Percentiles rank a stretch among this genome's conserved stretches.
Evolutionary conservation across 805 yeast genomes (phyloP).

Genomic region (Lipomyces starkeyi): DNA sequence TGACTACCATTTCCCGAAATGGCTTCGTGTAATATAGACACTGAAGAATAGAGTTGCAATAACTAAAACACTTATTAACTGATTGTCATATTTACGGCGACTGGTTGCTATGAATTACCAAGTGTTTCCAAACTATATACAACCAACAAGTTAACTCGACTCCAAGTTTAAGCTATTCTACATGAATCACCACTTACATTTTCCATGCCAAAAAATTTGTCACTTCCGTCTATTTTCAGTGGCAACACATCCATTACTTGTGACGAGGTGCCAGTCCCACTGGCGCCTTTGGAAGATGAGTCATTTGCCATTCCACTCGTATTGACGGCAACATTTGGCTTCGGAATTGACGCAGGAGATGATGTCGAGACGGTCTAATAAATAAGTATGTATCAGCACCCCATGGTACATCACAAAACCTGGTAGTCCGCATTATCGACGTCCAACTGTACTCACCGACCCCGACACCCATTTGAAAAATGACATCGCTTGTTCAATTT

Average conservation of each 20-base stretch:
- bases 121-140: constrained; percentile 67
- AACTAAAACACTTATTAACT: constrained; percentile 47
- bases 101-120: constrained; percentile 53
- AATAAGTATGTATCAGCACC: not conserved
- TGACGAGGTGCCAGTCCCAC: not conserved
- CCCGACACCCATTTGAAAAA: constrained; percentile 7
- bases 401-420: not conserved
- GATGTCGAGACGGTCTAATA: not conserved
- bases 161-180: not conserved
- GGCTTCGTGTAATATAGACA: constrained; percentile 76
- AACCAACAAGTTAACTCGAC: not conserved
- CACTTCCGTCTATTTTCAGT: constrained; percentile 29
- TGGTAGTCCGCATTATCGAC: not conserved
- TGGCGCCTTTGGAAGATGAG: not conserved
- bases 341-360: not conserved
- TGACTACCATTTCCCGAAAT: constrained; percentile 65
- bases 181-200: constrained; percentile 38
- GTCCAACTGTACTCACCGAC: constrained; percentile 1
- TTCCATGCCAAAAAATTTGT: constrained; percentile 51
- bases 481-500: not conserved
- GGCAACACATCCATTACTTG: not conserved
- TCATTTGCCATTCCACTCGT: not conserved
- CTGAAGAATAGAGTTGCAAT: constrained; percentile 90
- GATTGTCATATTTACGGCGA: not conserved
- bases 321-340: not conserved